Base-by-base conservation (phyloP, 192 early-diverging fungal genomes). In the Coemansia biformis region DNA sequence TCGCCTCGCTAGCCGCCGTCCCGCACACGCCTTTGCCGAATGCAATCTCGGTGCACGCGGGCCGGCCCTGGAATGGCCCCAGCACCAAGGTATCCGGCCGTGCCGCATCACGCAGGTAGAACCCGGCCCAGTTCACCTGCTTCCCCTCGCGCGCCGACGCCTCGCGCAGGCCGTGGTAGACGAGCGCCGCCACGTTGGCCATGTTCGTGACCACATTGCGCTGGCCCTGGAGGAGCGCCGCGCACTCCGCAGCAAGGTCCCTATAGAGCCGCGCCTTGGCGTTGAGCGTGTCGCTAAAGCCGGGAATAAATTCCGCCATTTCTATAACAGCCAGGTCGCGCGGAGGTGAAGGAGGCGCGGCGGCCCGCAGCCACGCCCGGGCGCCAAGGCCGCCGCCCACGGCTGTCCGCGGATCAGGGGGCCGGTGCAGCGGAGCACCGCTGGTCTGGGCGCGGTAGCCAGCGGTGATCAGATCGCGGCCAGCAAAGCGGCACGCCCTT, bases 21-120 rank as follows among this genome's bases (percentile, higher is more conserved):
- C 91, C 93, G 59, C 91, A 93, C n/a, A 96, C 93, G 14, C 93
- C 93, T 19, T 79, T 80, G 15, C 86, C 86, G 54, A 90, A 79
- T 13, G 62, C 67, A 43, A 96, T 96, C 16, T 81, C 72, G 5
- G 89, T 91, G 62, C 93, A 96, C 7, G 93, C 93, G 0, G 90
- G 74, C 46, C 83, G 84, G 43, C 91, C 92, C 54, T 96, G 90
- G 72, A 96, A 96, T 28, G 93, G 93, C 1, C 90, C 93, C 46
- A 96, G 69, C 14, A 83, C 67, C 61, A 93, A 46, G 12, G 57
- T 35, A 17, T 31, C 43, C 2, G 53, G 11, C 31, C 57, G 60
- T 18, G 58, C 60, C 33, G 66, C 60, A 52, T 86, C 72, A 0
- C 75, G 47, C n/a, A 90, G 53, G 46, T 95, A 92, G 66, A 92